These are phyloP conservation scores for Kernera saxatilis DNA, from an alignment of 345 rosid species.

Conservation along the genomic window DNA sequence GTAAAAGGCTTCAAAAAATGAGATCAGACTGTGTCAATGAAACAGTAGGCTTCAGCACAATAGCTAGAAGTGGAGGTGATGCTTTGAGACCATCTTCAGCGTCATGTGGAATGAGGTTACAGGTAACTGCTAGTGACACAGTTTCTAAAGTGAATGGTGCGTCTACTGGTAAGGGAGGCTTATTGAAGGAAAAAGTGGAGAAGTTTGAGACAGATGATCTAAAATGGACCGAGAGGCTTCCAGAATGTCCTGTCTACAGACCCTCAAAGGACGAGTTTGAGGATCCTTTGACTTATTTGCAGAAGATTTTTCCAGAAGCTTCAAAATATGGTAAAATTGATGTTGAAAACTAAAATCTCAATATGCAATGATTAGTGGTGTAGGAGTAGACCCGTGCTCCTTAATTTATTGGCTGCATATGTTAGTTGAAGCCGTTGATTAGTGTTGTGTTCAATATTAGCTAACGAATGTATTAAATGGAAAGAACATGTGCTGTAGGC, in stretches of 20 bases:
- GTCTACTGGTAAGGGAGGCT: constrained; percentile 42
- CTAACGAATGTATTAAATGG: background rate
- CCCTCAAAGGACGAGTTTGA: constrained; percentile 97
- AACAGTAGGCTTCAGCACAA: constrained; percentile 37
- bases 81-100: constrained; percentile 59
- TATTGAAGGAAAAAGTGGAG: constrained; percentile 60
- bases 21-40: constrained; percentile 45
- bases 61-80: constrained; percentile 89
- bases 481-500: background rate
- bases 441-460: background rate
- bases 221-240: constrained; percentile 84
- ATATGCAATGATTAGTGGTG: background rate
- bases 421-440: background rate
- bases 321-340: constrained; percentile 70
- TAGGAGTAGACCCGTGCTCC: background rate
- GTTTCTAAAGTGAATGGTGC: constrained; percentile 31
- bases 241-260: constrained; percentile 87
- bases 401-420: background rate
- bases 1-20: constrained; percentile 69
- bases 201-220: constrained; percentile 68
- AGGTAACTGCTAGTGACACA: constrained; percentile 40
- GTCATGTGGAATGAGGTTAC: constrained; percentile 74
- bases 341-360: background rate
- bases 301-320: constrained; percentile 92
- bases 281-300: constrained; percentile 89